phyloP scores from a whole-genome alignment of 805 yeast genomes.

The Blastobotrys chiropterorum region DNA sequence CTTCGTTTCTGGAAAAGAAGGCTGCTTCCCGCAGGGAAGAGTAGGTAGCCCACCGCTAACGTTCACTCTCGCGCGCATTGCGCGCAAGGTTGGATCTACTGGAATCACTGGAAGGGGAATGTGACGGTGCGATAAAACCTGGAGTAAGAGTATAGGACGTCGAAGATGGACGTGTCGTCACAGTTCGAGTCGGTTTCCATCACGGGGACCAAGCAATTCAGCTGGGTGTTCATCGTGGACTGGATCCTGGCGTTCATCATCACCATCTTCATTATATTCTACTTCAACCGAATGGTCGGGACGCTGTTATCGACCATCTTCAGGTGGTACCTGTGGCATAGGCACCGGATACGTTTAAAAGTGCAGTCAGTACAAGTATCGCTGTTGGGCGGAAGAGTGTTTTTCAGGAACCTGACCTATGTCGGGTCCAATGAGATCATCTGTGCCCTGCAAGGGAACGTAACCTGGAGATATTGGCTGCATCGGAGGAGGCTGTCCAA shows the following conservation, averaged over 20 bases:
- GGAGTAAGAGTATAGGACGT: not conserved
- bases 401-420: constrained; percentile 67
- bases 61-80: no score
- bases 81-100: no score
- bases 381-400: constrained; percentile 73
- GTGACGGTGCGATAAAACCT: no score
- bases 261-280: constrained; percentile 61
- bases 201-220: constrained; percentile 28
- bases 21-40: no score
- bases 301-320: constrained; percentile 45
- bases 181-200: constrained; percentile 22
- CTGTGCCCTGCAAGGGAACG: constrained; percentile 59
- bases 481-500: constrained; percentile 36
- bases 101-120: no score
- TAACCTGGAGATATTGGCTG: constrained; percentile 94
- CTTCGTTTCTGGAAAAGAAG: no score
- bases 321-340: constrained; percentile 57
- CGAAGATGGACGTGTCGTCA: constrained; percentile 7
- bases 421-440: constrained; percentile 70
- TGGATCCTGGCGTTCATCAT: constrained; percentile 69
- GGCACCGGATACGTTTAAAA: constrained; percentile 49
- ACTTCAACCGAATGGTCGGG: constrained; percentile 69
- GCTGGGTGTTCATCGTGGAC: constrained; percentile 77
- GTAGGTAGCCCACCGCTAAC: no score
- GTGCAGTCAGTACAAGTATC: constrained; percentile 73